Evolutionary conservation across 495 filamentous ascomycete species (phyloP).

Genomic region (Staphylotrichum longicolle): DNA sequence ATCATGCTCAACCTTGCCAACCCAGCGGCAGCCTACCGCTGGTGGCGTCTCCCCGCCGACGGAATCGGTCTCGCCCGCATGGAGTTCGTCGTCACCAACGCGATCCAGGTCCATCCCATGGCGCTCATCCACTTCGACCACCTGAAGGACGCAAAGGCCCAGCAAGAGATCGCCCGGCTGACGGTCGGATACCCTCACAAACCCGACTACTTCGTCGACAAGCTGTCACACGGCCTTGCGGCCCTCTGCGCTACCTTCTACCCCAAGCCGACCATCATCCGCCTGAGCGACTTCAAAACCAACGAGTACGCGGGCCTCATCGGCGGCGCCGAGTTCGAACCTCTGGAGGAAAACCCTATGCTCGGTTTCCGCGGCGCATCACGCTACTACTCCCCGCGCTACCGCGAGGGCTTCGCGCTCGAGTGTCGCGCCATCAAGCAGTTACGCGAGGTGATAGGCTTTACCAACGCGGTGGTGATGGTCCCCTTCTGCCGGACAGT

Average conservation of each 20-base stretch:
- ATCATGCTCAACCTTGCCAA: conserved; percentile 34
- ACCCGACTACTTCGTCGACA: conserved; percentile 41
- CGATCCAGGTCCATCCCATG: conserved; percentile 36
- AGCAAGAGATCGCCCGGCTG: conserved; percentile 30
- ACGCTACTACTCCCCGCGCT: conserved; percentile 41
- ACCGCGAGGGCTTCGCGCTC: conserved; percentile 38
- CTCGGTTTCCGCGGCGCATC: conserved; percentile 42
- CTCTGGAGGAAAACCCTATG: conserved; percentile 40
- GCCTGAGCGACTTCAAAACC: conserved; percentile 44
- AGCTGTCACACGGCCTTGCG: conserved; percentile 37
- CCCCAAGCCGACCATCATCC: conserved; percentile 38
- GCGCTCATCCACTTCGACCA: conserved; percentile 37
- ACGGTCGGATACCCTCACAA: conserved; percentile 36
- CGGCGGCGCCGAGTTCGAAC: conserved; percentile 41
- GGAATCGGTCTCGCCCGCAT: conserved; percentile 32
- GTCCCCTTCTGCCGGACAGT: conserved; percentile 42
- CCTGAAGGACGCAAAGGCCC: conserved; percentile 30
- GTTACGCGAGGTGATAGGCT: conserved; percentile 38
- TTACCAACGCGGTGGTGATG: conserved; percentile 41
- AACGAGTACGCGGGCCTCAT: conserved; percentile 43
- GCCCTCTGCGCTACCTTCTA: conserved; percentile 37
- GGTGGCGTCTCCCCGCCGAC: conserved; percentile 30
- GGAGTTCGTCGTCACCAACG: conserved; percentile 31
- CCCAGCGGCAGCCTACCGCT: conserved; percentile 36
- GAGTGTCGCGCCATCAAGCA: conserved; percentile 42